phyloP scores from a whole-genome alignment of 176 grass and related monocot genomes.

The barley (Hordeum vulgare) region MorexV3_pseudomolecules_assembly NC_058523.1:553800963-553801462 shows the following conservation, averaged over 20 bases:
- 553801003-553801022: too few species aligned
- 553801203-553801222: neutral
- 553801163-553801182: too few species aligned
- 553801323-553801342: neutral
- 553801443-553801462: neutral
- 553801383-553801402: neutral
- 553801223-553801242: neutral
- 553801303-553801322: neutral
- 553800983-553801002: too few species aligned
- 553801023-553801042: too few species aligned
- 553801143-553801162: too few species aligned
- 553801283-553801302: neutral
- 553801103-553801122: too few species aligned
- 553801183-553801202: neutral
- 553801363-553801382: neutral
- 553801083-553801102: too few species aligned
- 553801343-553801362: constrained; percentile 16
- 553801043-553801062: too few species aligned
- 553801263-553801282: constrained; percentile 14
- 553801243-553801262: neutral
- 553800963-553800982: too few species aligned
- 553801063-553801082: too few species aligned
- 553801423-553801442: neutral
- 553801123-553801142: too few species aligned
- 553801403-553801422: neutral